Percentiles rank a stretch among this genome's conserved stretches.
phyloP scores from a whole-genome alignment of 2,329 filamentous ascomycete genomes.

The Colletotrichum sp. region DNA sequence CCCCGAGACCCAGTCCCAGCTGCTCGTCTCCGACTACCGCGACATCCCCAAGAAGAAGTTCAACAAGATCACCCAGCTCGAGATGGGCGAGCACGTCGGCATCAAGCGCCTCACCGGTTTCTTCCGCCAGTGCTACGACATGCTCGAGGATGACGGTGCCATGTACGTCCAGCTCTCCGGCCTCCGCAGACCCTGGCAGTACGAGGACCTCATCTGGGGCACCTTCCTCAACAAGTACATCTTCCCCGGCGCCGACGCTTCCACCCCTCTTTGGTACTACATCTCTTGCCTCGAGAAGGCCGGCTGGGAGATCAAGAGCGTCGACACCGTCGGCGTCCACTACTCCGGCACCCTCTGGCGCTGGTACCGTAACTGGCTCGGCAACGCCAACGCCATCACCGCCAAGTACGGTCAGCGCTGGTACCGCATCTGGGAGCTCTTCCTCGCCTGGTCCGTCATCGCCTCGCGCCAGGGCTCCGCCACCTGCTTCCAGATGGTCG shows the following conservation, averaged over 20 bases:
- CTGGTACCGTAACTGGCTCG: constrained; percentile 99
- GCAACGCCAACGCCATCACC: constrained; percentile 88
- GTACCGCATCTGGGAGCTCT: constrained; percentile 96
- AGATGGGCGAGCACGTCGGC: constrained; percentile 99
- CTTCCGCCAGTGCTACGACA: constrained; percentile 86
- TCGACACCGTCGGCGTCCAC: constrained; percentile 95
- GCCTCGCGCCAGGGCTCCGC: constrained; percentile 82
- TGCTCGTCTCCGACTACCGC: constrained; percentile 97
- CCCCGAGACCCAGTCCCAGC: constrained; percentile 84
- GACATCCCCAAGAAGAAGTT: constrained; percentile 86
- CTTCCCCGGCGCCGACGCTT: constrained; percentile 96
- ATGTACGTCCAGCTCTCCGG: constrained; percentile 97
- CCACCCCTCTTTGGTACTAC: constrained; percentile 88
- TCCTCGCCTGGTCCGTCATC: constrained; percentile 86
- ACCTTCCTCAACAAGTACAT: constrained; percentile 99
- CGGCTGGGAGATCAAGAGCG: constrained; percentile 84
- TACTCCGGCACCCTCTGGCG: constrained; percentile 96
- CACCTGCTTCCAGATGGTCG: constrained; percentile 85
- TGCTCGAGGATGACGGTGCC: constrained; percentile 94
- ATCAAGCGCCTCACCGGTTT: constrained; percentile 86
- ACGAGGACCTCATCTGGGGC: constrained; percentile 97
- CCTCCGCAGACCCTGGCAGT: constrained; percentile 94
- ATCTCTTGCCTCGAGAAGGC: constrained; percentile 84
- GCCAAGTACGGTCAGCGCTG: constrained; percentile 95
- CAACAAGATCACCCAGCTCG: constrained; percentile 95